Conservation (phyloP, 2,329 filamentous ascomycete species). For the Fusarium hostae region DNA sequence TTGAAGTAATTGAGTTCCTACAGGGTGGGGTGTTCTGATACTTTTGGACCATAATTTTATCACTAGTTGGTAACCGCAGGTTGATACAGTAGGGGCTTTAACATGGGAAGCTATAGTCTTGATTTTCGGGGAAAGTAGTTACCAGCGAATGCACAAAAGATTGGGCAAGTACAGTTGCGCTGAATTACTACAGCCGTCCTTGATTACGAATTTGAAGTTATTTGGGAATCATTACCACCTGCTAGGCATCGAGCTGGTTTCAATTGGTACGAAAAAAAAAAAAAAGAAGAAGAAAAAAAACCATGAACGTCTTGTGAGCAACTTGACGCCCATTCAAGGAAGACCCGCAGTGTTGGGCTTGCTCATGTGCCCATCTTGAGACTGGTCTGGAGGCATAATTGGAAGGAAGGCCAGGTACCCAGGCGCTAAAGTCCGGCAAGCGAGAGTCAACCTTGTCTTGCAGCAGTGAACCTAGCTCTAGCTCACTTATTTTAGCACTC, state of each 20-base stretch:
- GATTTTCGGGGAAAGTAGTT: neutral
- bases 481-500: neutral
- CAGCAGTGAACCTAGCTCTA: neutral
- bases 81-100: neutral
- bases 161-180: neutral
- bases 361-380: conserved; percentile 61
- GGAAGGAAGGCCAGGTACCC: conserved; percentile 19
- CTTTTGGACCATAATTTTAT: too few species aligned
- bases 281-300: neutral
- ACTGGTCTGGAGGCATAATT: conserved; percentile 44
- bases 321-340: conserved; percentile 32
- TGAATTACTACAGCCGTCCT: neutral
- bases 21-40: too few species aligned
- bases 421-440: conserved; percentile 24
- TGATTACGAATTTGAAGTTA: neutral
- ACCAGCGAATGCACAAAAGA: neutral
- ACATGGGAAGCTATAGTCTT: neutral
- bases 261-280: conserved; percentile 15
- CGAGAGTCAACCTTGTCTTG: conserved; percentile 23
- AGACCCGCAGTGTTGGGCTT: conserved; percentile 55
- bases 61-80: neutral
- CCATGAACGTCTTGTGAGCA: conserved; percentile 38
- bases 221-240: conserved; percentile 2
- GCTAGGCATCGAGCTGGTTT: neutral
- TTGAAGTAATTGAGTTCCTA: too few species aligned